Base-by-base conservation (phyloP, 129 eudicot species). In the Flaveria trinervia region DNA sequence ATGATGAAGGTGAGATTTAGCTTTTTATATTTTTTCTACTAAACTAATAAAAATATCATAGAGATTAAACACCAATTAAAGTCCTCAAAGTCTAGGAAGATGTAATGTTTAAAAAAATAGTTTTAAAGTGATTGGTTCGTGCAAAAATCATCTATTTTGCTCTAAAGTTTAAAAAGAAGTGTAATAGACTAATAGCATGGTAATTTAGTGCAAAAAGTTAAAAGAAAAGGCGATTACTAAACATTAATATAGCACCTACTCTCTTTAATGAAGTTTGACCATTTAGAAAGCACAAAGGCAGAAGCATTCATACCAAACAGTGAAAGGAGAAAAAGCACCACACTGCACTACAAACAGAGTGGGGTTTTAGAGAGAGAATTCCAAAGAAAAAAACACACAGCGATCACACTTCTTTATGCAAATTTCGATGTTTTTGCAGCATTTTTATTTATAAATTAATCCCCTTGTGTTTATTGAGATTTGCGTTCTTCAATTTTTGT, bases 351-450 rank as follows among this genome's bases (percentile, higher is more conserved):
- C 6, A 36, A 50, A n/a, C 39, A 81, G 52, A 46, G 82, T 69
- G 76, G 81, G 81, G 77, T 69, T 68, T 60, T 10, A 62, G 69
- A 74, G 81, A 74, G 81, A 74, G 72, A 36, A 73, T 16, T 15
- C 82, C 59, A 41, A 61, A 48, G 56, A 75, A 79, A 79, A 71
- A 61, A 50, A 71, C 83, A 79, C 83, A 49, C 60, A 84, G 79
- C 71, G 73, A 80, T 46, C 78, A 62, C 73, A 79, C 22, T 56
- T 70, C 81, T 78, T 78, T 78, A 78, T 70, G 62, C 81, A 69
- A 56, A 18, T 69, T 22, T 78, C 76, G n/a, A 70, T 78, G 76
- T 57, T 68, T 68, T 77, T 55, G 74, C 74, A 51, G 51, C 14
- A 3, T 12, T 77, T 65, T 44, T 67, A 80, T 55, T 18, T 80